Percentiles rank a stretch among this genome's conserved stretches.
These are phyloP conservation scores for Fragaria ananassa DNA, from an alignment of 306 rosid genomes.

Conservation along the genomic window DNA sequence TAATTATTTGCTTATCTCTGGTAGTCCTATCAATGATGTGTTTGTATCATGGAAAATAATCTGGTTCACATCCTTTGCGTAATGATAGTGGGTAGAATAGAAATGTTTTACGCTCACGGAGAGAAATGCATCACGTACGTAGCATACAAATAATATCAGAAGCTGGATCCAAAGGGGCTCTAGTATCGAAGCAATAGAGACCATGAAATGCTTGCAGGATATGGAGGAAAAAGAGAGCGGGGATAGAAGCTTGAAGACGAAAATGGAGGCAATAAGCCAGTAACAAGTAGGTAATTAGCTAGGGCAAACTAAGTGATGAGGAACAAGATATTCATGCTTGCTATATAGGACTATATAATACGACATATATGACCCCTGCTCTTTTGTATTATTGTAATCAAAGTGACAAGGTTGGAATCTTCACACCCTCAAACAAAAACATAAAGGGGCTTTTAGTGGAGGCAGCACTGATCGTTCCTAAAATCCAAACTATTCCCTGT, in stretches of 20 bases:
- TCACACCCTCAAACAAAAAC: not conserved
- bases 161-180: conserved; percentile 24
- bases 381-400: conserved; percentile 15
- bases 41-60: not conserved
- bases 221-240: not conserved
- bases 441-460: not conserved
- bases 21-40: not conserved
- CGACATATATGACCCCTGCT: not conserved
- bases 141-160: not conserved
- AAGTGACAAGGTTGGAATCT: conserved; percentile 11
- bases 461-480: not conserved
- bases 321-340: not conserved
- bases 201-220: not conserved
- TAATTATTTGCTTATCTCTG: not conserved
- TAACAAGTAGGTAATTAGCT: not conserved
- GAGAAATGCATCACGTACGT: conserved; percentile 2
- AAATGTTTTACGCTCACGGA: not conserved
- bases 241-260: not conserved
- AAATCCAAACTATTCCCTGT: not conserved
- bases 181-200: not conserved
- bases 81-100: not conserved
- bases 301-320: not conserved
- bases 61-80: not conserved
- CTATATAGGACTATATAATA: not conserved
- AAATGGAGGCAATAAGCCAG: not conserved